A percentile compares a stretch with the other conserved stretches of the same genome.
phyloP scores from a whole-genome alignment of 257 asterid genomes.

The Solanum chiquidenum region DNA sequence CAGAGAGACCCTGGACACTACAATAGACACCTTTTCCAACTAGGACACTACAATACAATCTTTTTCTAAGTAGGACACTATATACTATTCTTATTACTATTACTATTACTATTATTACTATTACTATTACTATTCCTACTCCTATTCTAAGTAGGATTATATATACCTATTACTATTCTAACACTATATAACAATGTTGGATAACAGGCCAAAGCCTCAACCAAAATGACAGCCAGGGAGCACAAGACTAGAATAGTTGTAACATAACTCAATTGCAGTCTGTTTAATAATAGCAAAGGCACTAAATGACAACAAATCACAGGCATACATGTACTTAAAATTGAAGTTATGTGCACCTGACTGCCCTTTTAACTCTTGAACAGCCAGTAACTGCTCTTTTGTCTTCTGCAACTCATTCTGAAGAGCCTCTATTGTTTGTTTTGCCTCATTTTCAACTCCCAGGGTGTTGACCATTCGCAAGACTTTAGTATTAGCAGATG shows the following conservation, averaged over 20 bases:
- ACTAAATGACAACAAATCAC: background rate
- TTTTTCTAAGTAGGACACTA: too few relatives aligned
- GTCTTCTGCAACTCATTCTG: conserved; percentile 87
- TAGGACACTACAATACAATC: too few relatives aligned
- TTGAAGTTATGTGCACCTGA: conserved; percentile 52
- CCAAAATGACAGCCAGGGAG: background rate
- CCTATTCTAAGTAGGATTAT: too few relatives aligned
- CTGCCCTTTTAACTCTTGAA: conserved; percentile 88
- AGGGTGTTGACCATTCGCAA: conserved; percentile 92
- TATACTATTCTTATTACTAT: too few relatives aligned
- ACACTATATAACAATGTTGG: background rate
- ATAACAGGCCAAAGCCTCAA: background rate
- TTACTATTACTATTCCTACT: too few relatives aligned
- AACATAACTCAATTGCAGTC: background rate
- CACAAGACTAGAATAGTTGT: background rate
- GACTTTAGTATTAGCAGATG: conserved; percentile 89
- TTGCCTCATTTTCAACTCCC: conserved; percentile 84
- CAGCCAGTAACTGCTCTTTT: conserved; percentile 83
- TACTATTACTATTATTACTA: too few relatives aligned
- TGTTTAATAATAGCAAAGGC: background rate
- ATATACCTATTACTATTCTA: too few relatives aligned
- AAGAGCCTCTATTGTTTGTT: conserved; percentile 90
- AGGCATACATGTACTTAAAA: background rate
- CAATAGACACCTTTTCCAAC: too few relatives aligned
- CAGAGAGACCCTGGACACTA: too few relatives aligned